phyloP scores from a whole-genome alignment of 2,329 filamentous ascomycete genomes.

The Albifimbria verrucaria region DNA sequence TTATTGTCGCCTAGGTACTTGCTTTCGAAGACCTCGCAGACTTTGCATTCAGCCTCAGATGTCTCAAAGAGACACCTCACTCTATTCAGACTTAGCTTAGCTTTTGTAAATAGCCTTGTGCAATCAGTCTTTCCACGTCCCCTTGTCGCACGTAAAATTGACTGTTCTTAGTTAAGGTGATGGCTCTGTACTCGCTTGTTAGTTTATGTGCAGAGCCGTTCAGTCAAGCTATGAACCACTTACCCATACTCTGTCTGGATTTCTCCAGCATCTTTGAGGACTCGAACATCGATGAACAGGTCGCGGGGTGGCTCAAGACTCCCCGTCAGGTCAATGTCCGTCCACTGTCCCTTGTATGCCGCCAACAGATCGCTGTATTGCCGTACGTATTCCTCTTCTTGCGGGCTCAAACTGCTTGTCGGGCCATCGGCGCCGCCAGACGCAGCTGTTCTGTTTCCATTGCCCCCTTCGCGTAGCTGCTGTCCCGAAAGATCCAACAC shows the following conservation, averaged over 20 bases:
- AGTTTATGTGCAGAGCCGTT: slow-evolving; percentile 9
- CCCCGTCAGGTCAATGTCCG: slow-evolving; percentile 92
- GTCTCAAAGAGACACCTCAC: not conserved
- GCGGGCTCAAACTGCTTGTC: slow-evolving; percentile 81
- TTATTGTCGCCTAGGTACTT: no score
- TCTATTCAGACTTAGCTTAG: slow-evolving; percentile 78
- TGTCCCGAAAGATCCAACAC: slow-evolving; percentile 67
- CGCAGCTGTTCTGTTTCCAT: slow-evolving; percentile 28
- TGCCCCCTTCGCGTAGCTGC: slow-evolving; percentile 42
- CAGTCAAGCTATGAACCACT: slow-evolving; percentile 29
- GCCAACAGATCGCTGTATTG: slow-evolving; percentile 89
- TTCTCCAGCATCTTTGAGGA: slow-evolving; percentile 94
- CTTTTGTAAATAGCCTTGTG: slow-evolving; percentile 91
- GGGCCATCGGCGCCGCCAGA: slow-evolving; percentile 42
- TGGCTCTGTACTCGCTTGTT: slow-evolving; percentile 58
- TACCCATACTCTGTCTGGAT: slow-evolving; percentile 99
- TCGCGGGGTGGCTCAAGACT: slow-evolving; percentile 92
- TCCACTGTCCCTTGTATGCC: slow-evolving; percentile 98
- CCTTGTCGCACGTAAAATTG: slow-evolving; percentile 96
- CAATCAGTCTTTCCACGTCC: slow-evolving; percentile 90
- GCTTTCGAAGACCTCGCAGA: not conserved
- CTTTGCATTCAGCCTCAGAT: no score
- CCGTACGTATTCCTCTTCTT: slow-evolving; percentile 94
- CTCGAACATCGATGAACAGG: slow-evolving; percentile 93
- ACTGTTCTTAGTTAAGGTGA: slow-evolving; percentile 95